phyloP scores from a whole-genome alignment of 352 stramenopile species.

The Nothophytophthora sp. region DNA sequence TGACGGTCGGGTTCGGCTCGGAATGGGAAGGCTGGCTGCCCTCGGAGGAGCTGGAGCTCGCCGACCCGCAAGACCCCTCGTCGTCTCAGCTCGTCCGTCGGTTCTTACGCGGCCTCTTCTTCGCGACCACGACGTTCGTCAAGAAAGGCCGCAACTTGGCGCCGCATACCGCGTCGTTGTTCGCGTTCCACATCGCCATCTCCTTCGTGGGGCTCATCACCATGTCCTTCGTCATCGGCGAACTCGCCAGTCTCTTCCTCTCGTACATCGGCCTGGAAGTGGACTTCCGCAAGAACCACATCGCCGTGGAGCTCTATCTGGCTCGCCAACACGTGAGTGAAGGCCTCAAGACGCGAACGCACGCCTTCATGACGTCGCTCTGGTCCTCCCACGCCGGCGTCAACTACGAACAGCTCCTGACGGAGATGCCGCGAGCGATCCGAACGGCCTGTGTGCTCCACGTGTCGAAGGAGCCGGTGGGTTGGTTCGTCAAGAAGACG shows the following conservation, averaged over 20 bases:
- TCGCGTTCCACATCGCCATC: slow-evolving; percentile 46
- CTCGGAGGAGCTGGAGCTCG: slow-evolving; percentile 35
- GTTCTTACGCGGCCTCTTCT: slow-evolving; percentile 52
- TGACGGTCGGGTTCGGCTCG: slow-evolving; percentile 37
- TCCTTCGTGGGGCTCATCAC: slow-evolving; percentile 44
- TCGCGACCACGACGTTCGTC: slow-evolving; percentile 40
- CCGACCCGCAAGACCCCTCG: slow-evolving; percentile 25
- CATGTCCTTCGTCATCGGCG: slow-evolving; percentile 58
- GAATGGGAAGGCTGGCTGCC: slow-evolving; percentile 60
- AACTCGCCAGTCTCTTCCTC: slow-evolving; percentile 43
- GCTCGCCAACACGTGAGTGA: slow-evolving; percentile 33
- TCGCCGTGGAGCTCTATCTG: slow-evolving; percentile 49
- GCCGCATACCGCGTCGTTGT: slow-evolving; percentile 26
- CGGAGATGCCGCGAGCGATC: slow-evolving; percentile 50
- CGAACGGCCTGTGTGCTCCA: slow-evolving; percentile 47
- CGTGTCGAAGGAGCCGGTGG: slow-evolving; percentile 31
- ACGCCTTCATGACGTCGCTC: slow-evolving; percentile 48
- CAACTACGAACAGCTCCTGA: slow-evolving; percentile 52
- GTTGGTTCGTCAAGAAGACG: slow-evolving; percentile 39
- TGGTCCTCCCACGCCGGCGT: slow-evolving; percentile 62
- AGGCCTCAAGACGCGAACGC: slow-evolving; percentile 28
- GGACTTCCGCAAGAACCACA: slow-evolving; percentile 50
- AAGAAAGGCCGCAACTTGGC: slow-evolving; percentile 49
- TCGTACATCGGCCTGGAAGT: slow-evolving; percentile 46
- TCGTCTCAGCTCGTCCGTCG: slow-evolving; percentile 28